Conservation (phyloP, 2,329 filamentous ascomycete genomes). For the Aspergillus ochraceoroseus region DNA sequence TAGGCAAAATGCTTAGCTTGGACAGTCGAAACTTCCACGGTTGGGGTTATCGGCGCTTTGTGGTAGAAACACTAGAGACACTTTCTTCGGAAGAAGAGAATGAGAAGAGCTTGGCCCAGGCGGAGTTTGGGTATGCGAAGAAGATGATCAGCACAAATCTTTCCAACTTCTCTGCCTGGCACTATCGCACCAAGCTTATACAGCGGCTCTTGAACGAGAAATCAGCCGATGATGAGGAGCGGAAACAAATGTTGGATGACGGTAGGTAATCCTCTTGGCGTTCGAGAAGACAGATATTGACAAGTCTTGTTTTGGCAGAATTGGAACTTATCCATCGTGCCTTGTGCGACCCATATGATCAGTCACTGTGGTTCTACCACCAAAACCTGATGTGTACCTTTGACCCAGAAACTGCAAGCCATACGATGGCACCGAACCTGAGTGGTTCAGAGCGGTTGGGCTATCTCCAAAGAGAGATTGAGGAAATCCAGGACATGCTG, state of each 20-base stretch:
- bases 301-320: conserved; percentile 48
- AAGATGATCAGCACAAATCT: conserved; percentile 80
- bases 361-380: conserved; percentile 96
- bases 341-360: conserved; percentile 86
- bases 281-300: conserved; percentile 4
- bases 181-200: conserved; percentile 80
- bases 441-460: conserved; percentile 56
- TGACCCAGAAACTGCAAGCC: conserved; percentile 46
- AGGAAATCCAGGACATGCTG: conserved; percentile 64
- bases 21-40: conserved; percentile 94
- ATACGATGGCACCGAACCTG: conserved; percentile 62
- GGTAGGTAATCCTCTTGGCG: conserved; percentile 45
- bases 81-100: conserved; percentile 33
- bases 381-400: conserved; percentile 74
- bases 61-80: conserved; percentile 71
- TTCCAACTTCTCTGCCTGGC: conserved; percentile 97
- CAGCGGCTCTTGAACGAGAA: conserved; percentile 68
- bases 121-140: conserved; percentile 84
- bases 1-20: conserved; percentile 78
- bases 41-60: conserved; percentile 81
- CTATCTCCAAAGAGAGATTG: conserved; percentile 67
- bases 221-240: conserved; percentile 56
- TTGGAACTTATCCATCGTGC: conserved; percentile 69
- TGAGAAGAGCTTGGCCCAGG: conserved; percentile 63
- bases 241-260: conserved; percentile 66